Base-by-base conservation (phyloP, 164 flowering plant species). In the Magnolia kwangsiensis region DNA sequence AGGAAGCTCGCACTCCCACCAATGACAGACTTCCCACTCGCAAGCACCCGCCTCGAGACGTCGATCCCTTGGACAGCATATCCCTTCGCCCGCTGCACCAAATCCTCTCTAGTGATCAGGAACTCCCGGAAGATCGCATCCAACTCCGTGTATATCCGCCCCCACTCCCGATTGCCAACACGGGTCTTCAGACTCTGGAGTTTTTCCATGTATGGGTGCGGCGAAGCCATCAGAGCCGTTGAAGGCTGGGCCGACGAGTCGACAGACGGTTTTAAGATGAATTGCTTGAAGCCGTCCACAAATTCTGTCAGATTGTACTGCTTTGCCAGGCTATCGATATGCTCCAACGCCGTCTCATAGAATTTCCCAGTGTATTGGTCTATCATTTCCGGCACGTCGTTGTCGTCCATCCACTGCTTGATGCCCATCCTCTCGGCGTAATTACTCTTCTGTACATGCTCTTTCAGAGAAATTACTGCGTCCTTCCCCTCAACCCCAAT, bases 401-500 rank as follows among this genome's bases (percentile, higher is more conserved):
- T 92, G 71, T 94, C 98, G 10, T 91, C 93, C 94, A 94, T 94
- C 98, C 99, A 94, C 72, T 91, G 24, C 86, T 87, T 94, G 20
- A 96, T 68, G 16, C 99, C 99, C 49, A 92, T 81, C 76, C 77
- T 90, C 88, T 96, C 98, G 0, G 97, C 87, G 75, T 94, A 92
- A 79, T 96, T 91, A 79, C 81, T 92, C 83, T 88, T 85, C 72
- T 96, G 90, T 31, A 96, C 87, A 78, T 94, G 99, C 0, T 87
- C 79, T 77, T 91, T 92, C 72, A 91, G 72, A 1, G 96, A 92
- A 76, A 90, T 83, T 27, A 96, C 94, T 0, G 98, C 97, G 67
- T 89, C 97, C 82, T 92, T 94, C 19, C 97, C 96, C 78, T 96
- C 99, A n/a, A 96, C 79, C 0, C 97, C 98, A 69, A 96, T 84